A percentile compares a stretch with the other conserved stretches of the same genome.
These are phyloP conservation scores for Gossypium stocksii DNA, from an alignment of 345 rosid genomes.

Conservation along the genomic window DNA sequence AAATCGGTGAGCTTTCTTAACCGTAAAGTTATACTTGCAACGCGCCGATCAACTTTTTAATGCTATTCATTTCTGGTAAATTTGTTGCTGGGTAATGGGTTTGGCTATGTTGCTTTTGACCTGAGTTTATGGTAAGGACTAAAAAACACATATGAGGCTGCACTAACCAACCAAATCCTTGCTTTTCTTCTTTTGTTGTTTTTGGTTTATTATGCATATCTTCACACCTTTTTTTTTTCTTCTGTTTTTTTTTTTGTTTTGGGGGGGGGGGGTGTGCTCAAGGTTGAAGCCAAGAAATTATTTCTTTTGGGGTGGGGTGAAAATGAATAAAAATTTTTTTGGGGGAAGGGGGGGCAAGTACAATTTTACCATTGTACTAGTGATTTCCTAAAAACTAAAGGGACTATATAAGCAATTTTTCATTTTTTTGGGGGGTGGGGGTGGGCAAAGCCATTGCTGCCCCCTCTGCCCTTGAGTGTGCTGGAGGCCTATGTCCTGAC, in stretches of 20 bases:
- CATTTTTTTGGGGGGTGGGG: neutral
- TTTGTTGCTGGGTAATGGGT: conserved; percentile 10
- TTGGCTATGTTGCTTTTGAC: conserved; percentile 4
- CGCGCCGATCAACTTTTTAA: neutral
- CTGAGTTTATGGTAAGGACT: neutral
- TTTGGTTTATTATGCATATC: neutral
- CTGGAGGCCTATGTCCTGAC: neutral
- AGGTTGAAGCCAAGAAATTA: no score
- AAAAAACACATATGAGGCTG: conserved; percentile 6
- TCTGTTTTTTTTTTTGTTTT: no score
- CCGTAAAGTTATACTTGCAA: neutral
- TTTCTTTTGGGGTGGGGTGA: no score
- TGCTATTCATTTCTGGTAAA: neutral
- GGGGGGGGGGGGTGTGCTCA: no score
- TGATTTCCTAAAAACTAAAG: no score
- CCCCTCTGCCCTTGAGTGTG: neutral
- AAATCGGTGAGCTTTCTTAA: conserved; percentile 62
- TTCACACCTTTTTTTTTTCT: neutral
- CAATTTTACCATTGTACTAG: no score
- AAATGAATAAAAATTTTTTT: no score
- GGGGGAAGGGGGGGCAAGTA: no score
- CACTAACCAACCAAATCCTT: neutral
- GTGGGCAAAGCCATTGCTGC: no score
- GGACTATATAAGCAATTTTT: no score
- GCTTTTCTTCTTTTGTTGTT: neutral